Conservation (phyloP, 352 stramenopile genomes). For the Globisporangium rhizosaccharum region DNA sequence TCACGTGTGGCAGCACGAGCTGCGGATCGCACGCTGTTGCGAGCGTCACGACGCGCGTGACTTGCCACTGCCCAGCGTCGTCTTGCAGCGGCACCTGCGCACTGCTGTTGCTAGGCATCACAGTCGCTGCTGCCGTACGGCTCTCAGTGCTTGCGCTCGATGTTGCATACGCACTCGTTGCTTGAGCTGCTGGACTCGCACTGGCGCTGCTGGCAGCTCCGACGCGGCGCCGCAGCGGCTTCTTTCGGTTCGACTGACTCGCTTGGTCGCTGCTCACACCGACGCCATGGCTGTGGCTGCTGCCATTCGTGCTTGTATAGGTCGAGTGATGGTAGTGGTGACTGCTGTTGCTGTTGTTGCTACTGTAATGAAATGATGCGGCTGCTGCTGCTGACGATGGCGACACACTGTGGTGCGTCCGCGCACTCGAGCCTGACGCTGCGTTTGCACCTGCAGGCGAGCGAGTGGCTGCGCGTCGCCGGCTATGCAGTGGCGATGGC, state of each 20-base stretch:
- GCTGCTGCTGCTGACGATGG: not conserved
- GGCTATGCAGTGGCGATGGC: conserved; percentile 1
- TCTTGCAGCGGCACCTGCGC: not conserved
- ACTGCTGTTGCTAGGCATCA: not conserved
- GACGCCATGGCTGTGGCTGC: not conserved
- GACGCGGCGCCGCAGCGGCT: conserved; percentile 8
- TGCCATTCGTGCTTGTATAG: not conserved
- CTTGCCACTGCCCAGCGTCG: conserved; percentile 10
- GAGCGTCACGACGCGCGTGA: conserved; percentile 31
- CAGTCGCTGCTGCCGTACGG: no score
- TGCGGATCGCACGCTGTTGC: conserved; percentile 36
- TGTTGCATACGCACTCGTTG: no score
- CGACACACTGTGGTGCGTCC: not conserved
- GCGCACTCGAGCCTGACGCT: not conserved
- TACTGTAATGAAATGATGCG: not conserved
- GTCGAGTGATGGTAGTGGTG: no score
- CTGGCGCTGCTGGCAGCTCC: not conserved
- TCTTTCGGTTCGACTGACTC: conserved; percentile 8
- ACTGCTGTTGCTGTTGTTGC: not conserved
- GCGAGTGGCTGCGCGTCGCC: conserved; percentile 2
- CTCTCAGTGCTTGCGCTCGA: no score
- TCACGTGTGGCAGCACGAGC: conserved; percentile 38
- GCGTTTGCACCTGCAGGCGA: not conserved
- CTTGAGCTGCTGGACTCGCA: not conserved
- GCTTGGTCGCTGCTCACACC: not conserved